Base-by-base conservation (phyloP, 306 rosid genomes). In the Castanopsis chinensis region DNA sequence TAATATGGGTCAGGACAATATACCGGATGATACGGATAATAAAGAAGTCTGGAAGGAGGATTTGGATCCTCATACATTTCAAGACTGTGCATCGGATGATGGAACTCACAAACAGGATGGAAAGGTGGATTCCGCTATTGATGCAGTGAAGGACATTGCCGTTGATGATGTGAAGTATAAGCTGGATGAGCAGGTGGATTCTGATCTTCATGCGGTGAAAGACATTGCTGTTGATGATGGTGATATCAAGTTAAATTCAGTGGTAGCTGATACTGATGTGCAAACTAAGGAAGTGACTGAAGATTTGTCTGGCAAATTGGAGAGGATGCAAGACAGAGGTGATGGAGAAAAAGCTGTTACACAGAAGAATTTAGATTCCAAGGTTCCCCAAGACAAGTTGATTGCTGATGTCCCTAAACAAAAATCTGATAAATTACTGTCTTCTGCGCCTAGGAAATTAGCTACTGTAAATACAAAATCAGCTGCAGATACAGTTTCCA, bases 151-250 rank as follows among this genome's bases (percentile, higher is more conserved):
- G 86, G 99, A 93, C 81, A 96, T 96, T 71, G 78, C 91, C 57
- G 92, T 96, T 73, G 98, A 91, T 27, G 98, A 93, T 80, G 96
- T 91, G 72, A 89, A 89, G 75, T 95, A 86, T 80, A 90, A 86
- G 87, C 81, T 88, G 79, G 85, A 82, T 83, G 87, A 75, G 76
- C 82, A 81, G 71, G 52, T 81, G 84, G 92, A 88, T 67, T 87
- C 89, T 35, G 84, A 85, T 85, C 76, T 83, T 65, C 81, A 90
- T 80, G 83, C 75, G 71, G 97, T 96, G 80, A 96, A 96, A 84
- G 99, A 96, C 82, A 96, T 96, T 75, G 87, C 84, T 81, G 90
- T 93, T 80, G 98, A 96, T 80, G 88, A 91, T 77, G 98, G 96
- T 79, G 92, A 92, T 81, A 82, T 76, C 41, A 91, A 85, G 77